These are phyloP conservation scores for Paramecium biaurelia DNA, from an alignment of 73 alveolate species.

Conservation along the genomic window DNA sequence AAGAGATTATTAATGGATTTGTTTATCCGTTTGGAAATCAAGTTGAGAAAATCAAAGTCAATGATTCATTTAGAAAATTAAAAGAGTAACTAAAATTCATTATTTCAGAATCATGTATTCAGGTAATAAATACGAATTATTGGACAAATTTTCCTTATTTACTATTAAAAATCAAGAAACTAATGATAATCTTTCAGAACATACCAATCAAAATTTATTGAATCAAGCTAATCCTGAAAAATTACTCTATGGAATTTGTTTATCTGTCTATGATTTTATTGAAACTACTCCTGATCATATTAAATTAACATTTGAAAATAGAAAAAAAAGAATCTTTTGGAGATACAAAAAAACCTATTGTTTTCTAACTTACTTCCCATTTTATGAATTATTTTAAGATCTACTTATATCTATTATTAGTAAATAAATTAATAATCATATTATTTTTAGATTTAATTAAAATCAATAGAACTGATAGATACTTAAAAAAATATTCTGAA, in stretches of 20 bases:
- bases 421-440: neutral
- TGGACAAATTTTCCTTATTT: conserved; percentile 27
- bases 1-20: neutral
- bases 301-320: conserved; percentile 11
- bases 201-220: neutral
- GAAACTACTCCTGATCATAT: conserved; percentile 59
- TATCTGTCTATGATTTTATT: conserved; percentile 47
- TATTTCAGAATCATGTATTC: conserved; percentile 43
- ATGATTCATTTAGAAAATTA: conserved; percentile 45
- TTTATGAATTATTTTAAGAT: conserved; percentile 58
- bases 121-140: conserved; percentile 47
- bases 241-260: conserved; percentile 43
- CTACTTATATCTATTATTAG: conserved; percentile 34
- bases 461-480: conserved; percentile 52
- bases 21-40: conserved; percentile 46
- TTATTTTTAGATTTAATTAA: conserved; percentile 41
- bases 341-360: conserved; percentile 53
- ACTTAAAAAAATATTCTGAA: neutral
- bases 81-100: conserved; percentile 37
- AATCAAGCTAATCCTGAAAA: conserved; percentile 45
- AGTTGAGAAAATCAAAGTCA: conserved; percentile 21
- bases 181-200: neutral
- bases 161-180: conserved; percentile 17
- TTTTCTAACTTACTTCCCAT: conserved; percentile 56
- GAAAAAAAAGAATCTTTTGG: conserved; percentile 58